Base-by-base conservation (phyloP, 2,329 filamentous ascomycete genomes). In the Clonostachys chloroleuca region DNA sequence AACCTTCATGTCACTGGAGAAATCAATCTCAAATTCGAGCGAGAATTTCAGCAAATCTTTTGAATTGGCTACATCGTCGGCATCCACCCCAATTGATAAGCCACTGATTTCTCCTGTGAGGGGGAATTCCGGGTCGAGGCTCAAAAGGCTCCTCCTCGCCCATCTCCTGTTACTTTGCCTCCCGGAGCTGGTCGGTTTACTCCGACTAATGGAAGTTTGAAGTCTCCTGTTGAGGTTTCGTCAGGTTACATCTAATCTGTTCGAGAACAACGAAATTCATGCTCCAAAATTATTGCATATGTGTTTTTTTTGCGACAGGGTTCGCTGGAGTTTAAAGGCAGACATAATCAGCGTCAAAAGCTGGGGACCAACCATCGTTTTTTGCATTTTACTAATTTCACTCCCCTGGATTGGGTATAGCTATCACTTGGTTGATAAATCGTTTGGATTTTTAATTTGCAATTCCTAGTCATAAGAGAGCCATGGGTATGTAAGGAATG, bases 1-100 rank as follows among this genome's bases (percentile, higher is more conserved):
- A 3, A 63, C 64, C 0, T 68, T 69, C 24, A 50, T 59, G 4
- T 66, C 66, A 0, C 52, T 69, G 2, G 59, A 65, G 44, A 56
- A 62, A 41, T 60, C 61, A 30, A 62, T 68, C 36, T 65, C 64
- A 2, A 59, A 33, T 42, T 60, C 62, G 12, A 62, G 56, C 47
- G 60, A 63, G 41, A 58, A 59, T 37, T 51, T 69, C 2, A 57
- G 59, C 12, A 56, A 53, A 16, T 57, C 56, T 3, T 62, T 68
- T 49, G 63, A 66, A 30, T 49, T 63, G 14, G 64, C 66, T 30
- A 54, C 14, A 51, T 55, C 6, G 51, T 53, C 7, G 55, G 40
- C 40, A 43, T 35, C 13, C 35, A 39, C 24, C 4, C 24, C 34
- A n/a, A 18, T 40, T n/a, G 46, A 47, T 18, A 54, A 51, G 24